phyloP scores from a whole-genome alignment of 1,284 basidiomycete genomes.

The Puccinia brachypodii region DNA sequence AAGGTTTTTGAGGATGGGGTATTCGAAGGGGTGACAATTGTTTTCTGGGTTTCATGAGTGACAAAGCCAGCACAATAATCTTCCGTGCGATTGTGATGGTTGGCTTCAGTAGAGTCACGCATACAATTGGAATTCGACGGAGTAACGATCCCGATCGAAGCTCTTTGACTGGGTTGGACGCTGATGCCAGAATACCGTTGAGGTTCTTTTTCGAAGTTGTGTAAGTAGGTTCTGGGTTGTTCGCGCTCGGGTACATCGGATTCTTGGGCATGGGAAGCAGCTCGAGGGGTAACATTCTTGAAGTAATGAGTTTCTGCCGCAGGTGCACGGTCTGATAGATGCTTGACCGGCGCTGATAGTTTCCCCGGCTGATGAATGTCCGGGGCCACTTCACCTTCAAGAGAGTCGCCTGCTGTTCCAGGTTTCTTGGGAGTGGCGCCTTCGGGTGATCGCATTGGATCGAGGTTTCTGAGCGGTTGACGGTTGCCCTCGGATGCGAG shows the following conservation, averaged over 20 bases:
- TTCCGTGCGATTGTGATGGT: slow-evolving; percentile 4
- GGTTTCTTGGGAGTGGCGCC: not conserved
- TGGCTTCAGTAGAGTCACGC: slow-evolving; percentile 3
- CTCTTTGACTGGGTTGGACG: slow-evolving; percentile 38
- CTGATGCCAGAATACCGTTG: slow-evolving; percentile 35
- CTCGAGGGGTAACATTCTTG: not conserved
- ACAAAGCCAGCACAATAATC: not conserved
- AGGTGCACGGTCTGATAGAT: not conserved
- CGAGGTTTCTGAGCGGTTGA: not conserved
- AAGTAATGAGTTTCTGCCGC: not conserved
- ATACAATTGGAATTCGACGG: slow-evolving; percentile 24
- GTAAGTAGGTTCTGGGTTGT: not conserved
- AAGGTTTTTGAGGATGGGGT: not conserved
- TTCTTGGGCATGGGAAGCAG: not conserved
- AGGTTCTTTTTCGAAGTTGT: slow-evolving; percentile 22
- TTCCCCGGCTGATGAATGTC: not conserved
- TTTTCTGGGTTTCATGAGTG: slow-evolving; percentile 1
- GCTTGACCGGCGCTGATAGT: not conserved
- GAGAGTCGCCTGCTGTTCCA: not conserved
- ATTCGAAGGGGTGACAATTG: not conserved
- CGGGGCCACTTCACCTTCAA: not conserved
- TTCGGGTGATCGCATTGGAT: not conserved
- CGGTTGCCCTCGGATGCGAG: not conserved
- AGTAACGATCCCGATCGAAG: slow-evolving; percentile 34
- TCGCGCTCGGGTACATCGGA: not conserved